Conservation (phyloP, 2,329 filamentous ascomycete species). For the Aureobasidium sp. region DNA sequence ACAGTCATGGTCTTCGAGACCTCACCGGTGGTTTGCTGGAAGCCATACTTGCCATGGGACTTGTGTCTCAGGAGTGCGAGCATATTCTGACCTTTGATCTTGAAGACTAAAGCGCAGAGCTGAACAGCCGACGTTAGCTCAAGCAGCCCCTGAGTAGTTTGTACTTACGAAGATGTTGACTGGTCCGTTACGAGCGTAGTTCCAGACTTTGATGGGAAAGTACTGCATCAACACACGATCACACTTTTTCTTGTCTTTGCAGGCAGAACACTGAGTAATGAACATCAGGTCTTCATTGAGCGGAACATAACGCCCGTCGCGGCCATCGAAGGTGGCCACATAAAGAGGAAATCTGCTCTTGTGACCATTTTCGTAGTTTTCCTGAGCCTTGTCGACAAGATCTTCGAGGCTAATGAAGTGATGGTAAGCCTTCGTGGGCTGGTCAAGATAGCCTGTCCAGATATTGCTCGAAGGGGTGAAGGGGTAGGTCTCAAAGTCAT, state of each 20-base stretch:
- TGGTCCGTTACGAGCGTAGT: background rate
- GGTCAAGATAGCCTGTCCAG: conserved; percentile 1
- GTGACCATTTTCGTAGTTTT: background rate
- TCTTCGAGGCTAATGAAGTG: background rate
- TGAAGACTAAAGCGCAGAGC: background rate
- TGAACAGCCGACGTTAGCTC: no score
- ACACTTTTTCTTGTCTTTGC: background rate
- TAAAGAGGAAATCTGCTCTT: background rate
- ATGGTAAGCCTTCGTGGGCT: background rate
- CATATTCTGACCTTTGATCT: background rate
- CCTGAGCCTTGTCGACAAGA: background rate
- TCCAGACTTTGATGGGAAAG: background rate
- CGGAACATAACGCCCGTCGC: background rate
- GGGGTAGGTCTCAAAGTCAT: background rate
- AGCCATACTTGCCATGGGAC: background rate
- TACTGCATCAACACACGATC: background rate
- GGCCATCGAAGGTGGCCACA: background rate
- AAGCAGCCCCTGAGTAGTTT: background rate
- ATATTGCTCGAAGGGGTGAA: background rate
- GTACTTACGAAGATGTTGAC: background rate
- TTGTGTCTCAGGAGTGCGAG: background rate
- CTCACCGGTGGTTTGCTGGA: background rate
- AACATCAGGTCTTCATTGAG: background rate
- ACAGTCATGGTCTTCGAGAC: background rate
- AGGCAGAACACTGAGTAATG: background rate